phyloP scores from a whole-genome alignment of 2,329 filamentous ascomycete genomes.

The Emericellopsis atlantica region DNA sequence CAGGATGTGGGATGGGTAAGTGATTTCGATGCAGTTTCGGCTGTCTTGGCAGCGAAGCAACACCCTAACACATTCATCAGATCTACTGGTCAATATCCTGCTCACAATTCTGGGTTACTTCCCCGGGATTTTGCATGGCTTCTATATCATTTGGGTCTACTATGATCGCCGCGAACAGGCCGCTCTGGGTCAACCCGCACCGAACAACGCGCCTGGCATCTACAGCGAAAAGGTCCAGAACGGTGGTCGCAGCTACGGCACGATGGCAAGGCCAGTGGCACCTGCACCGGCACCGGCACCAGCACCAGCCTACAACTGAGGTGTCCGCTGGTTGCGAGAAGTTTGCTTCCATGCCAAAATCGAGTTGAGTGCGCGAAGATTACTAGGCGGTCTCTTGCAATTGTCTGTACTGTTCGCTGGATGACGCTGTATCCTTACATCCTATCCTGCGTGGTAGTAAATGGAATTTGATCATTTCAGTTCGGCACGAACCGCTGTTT shows the following conservation, averaged over 20 bases:
- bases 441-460: too few species aligned
- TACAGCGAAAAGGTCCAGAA: constrained; percentile 63
- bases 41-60: not conserved
- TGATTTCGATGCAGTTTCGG: constrained; percentile 1
- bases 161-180: constrained; percentile 59
- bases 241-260: constrained; percentile 54
- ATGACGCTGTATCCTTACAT: too few species aligned
- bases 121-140: constrained; percentile 68
- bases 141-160: constrained; percentile 76
- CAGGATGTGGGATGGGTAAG: constrained; percentile 47
- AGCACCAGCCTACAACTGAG: not conserved
- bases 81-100: constrained; percentile 55
- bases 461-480: too few species aligned
- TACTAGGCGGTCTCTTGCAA: too few species aligned
- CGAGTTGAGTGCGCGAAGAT: too few species aligned
- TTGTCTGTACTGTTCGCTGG: too few species aligned
- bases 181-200: constrained; percentile 39
- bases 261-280: constrained; percentile 7
- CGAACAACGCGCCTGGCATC: constrained; percentile 50
- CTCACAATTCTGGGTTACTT: constrained; percentile 59
- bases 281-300: not conserved
- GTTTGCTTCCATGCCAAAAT: too few species aligned
- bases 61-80: constrained; percentile 17
- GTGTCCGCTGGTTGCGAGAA: not conserved
- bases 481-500: too few species aligned